Evolutionary conservation across 306 rosid genomes (phyloP).

Genomic region (Amphicarpaea edgeworthii): DNA sequence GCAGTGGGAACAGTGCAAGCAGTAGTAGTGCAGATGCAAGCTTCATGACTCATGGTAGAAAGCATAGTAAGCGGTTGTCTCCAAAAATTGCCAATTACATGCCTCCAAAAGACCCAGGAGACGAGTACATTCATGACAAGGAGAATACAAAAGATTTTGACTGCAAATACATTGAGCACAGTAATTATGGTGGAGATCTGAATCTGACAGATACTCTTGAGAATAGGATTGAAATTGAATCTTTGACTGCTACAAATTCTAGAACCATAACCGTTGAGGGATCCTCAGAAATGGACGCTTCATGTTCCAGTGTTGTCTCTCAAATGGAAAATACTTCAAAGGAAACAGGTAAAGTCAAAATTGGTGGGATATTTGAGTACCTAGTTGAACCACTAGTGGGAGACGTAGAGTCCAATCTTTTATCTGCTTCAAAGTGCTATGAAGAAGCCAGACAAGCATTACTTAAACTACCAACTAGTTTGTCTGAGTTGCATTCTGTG

Average conservation of each 20-base stretch:
- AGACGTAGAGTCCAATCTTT: slow-evolving; percentile 70
- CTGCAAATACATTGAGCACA: slow-evolving; percentile 45
- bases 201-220: slow-evolving; percentile 34
- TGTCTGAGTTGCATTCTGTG: slow-evolving; percentile 74
- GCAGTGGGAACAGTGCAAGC: slow-evolving; percentile 97
- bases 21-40: slow-evolving; percentile 65
- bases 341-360: slow-evolving; percentile 62
- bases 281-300: slow-evolving; percentile 42
- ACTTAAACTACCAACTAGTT: slow-evolving; percentile 69
- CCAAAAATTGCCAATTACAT: slow-evolving; percentile 53
- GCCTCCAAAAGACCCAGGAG: slow-evolving; percentile 59
- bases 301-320: slow-evolving; percentile 49
- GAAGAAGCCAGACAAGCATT: slow-evolving; percentile 82
- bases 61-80: slow-evolving; percentile 60
- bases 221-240: slow-evolving; percentile 44
- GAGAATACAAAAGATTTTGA: slow-evolving; percentile 51
- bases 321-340: slow-evolving; percentile 51
- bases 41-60: slow-evolving; percentile 61
- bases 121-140: slow-evolving; percentile 47
- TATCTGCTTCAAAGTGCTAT: slow-evolving; percentile 76
- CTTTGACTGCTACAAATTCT: slow-evolving; percentile 48
- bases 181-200: slow-evolving; percentile 40
- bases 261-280: slow-evolving; percentile 46
- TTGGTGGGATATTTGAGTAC: slow-evolving; percentile 91
- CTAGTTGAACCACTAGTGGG: slow-evolving; percentile 69